Conservation (phyloP, 352 stramenopile genomes). For the Phytopythium kandeliae region DNA sequence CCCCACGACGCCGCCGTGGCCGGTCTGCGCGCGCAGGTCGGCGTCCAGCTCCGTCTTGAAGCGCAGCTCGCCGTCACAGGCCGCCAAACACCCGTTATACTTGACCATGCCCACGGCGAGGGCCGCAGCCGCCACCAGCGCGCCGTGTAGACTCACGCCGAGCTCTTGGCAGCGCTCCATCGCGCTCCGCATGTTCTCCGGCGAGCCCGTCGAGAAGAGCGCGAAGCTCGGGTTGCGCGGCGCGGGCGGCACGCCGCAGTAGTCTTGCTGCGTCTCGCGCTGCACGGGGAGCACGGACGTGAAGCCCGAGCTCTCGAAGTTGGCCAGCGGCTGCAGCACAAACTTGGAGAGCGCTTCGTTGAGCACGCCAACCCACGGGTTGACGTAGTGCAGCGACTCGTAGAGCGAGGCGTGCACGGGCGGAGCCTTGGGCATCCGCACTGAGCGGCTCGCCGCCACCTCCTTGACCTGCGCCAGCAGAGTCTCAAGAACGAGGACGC, state of each 20-base stretch:
- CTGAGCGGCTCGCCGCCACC: not conserved
- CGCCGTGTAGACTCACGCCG: conserved; percentile 35
- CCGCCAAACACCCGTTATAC: conserved; percentile 21
- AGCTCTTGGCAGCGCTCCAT: conserved; percentile 33
- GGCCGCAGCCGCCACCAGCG: conserved; percentile 31
- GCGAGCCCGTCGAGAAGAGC: conserved; percentile 34
- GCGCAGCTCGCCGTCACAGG: conserved; percentile 18
- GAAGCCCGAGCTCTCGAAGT: conserved; percentile 51
- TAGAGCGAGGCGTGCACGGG: conserved; percentile 40
- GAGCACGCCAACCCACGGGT: conserved; percentile 37
- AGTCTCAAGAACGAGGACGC: conserved; percentile 35
- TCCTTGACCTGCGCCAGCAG: conserved; percentile 6
- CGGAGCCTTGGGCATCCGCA: not conserved
- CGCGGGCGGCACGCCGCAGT: conserved; percentile 16
- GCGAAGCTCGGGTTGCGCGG: conserved; percentile 39
- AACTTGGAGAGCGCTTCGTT: conserved; percentile 59
- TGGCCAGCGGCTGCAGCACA: conserved; percentile 51
- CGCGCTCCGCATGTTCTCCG: conserved; percentile 31
- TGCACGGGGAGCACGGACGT: conserved; percentile 32
- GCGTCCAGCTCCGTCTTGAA: conserved; percentile 46
- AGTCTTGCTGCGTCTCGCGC: conserved; percentile 34
- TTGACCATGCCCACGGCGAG: conserved; percentile 40
- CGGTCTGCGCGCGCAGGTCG: conserved; percentile 28
- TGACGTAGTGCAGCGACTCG: conserved; percentile 51
- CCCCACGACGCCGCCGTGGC: conserved; percentile 25